Percentiles rank a stretch among this genome's conserved stretches.
Conservation (phyloP, 2,329 filamentous ascomycete genomes). For the Atkinsonella texensis region DNA sequence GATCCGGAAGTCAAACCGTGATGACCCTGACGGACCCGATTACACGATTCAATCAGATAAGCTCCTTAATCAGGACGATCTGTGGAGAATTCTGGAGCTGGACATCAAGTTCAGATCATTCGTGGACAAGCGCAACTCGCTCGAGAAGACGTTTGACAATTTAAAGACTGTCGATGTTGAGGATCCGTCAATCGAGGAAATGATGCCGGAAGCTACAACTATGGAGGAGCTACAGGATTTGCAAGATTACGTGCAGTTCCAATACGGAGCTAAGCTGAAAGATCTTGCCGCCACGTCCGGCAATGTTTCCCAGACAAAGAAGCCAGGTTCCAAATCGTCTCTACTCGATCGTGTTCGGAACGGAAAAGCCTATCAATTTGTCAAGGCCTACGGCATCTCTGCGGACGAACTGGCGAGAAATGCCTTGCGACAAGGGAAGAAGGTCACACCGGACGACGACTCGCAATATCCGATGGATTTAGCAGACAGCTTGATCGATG, state of each 20-base stretch:
- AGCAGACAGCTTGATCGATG: constrained; percentile 64
- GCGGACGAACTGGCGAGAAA: constrained; percentile 85
- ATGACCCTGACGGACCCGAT: constrained; percentile 59
- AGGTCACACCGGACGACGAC: constrained; percentile 76
- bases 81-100: constrained; percentile 90
- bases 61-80: constrained; percentile 78
- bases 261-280: constrained; percentile 73
- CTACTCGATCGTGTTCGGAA: constrained; percentile 76
- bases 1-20: constrained; percentile 44
- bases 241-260: constrained; percentile 93
- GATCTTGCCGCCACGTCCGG: constrained; percentile 58
- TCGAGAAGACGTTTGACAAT: constrained; percentile 68
- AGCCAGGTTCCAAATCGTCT: constrained; percentile 70
- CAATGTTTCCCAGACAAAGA: constrained; percentile 56
- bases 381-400: constrained; percentile 80
- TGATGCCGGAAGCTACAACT: constrained; percentile 66
- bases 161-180: constrained; percentile 52
- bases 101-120: constrained; percentile 93
- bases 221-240: constrained; percentile 96
- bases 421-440: constrained; percentile 63
- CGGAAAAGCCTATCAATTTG: constrained; percentile 68
- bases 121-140: constrained; percentile 77
- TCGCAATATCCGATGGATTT: constrained; percentile 70
- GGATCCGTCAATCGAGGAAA: constrained; percentile 68
- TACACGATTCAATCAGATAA: constrained; percentile 73